Base-by-base conservation (phyloP, 2,329 filamentous ascomycete species). In the Alternaria viburni region DNA sequence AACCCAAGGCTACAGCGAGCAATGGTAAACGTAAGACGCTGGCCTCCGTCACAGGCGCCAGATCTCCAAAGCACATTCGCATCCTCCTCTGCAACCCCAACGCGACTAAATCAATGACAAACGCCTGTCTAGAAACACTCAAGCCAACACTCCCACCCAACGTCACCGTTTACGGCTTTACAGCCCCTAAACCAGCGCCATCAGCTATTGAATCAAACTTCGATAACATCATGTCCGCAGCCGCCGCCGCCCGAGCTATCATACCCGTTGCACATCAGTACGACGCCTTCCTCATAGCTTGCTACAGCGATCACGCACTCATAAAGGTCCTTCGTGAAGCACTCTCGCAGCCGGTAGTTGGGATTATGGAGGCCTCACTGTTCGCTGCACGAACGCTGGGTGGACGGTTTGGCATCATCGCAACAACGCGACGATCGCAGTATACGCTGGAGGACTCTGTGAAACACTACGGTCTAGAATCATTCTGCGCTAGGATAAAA, bases 341-440 rank as follows among this genome's bases (percentile, higher is more conserved):
- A 57, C 78, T 83, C 12, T 56, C 52, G 45, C 74, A 83, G 51
- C 84, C 84, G 0, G 75, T 82, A 5, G 80, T 85, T 3, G 84
- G 84, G 4, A 85, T 86, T 60, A 85, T 86, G 83, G 84, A 86
- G 70, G 83, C 84, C 1, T 79, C 74, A 5, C 75, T 86, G 3
- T 86, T 87, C 66, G 78, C 83, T 6, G 81, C 84, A 6, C 73
- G 83, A 8, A 86, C 84, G 59, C 77, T 87, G 2, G 85, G 85
- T 3, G 79, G 80, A 2, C n/a, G 45, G 6, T 50, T 57, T n/a
- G 45, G 55, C 10, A 26, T 57, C n/a, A 50, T 57, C 3, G 23
- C 45, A 5, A 43, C 45, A 6, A 30, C 30, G 1, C 45, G 36
- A n/a, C 30, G 45, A n/a, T 57, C 45, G 9, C 15, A 11, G 3